phyloP scores from a whole-genome alignment of 1,139 yeast genomes.

The Saccharomyces uvarum region DNA sequence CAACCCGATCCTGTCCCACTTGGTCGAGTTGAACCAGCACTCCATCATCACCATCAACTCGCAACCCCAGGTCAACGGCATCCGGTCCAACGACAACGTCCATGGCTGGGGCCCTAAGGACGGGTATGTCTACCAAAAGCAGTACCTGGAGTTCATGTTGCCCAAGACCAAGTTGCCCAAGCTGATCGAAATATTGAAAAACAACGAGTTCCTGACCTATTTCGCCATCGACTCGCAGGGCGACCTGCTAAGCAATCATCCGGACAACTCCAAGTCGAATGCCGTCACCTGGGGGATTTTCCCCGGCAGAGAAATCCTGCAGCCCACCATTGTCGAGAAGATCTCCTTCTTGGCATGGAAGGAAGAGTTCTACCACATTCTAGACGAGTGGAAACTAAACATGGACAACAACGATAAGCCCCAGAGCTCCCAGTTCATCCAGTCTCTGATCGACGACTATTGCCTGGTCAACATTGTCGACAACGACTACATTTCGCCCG shows the following conservation, averaged over 20 bases:
- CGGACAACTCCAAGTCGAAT: constrained; percentile 65
- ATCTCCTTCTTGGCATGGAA: constrained; percentile 91
- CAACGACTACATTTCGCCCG: constrained; percentile 54
- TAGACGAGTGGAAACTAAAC: constrained; percentile 71
- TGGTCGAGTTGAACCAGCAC: constrained; percentile 54
- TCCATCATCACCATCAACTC: constrained; percentile 83
- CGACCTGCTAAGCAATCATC: constrained; percentile 54
- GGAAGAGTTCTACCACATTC: constrained; percentile 82
- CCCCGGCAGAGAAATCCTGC: constrained; percentile 85
- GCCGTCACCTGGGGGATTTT: constrained; percentile 98
- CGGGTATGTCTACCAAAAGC: constrained; percentile 90
- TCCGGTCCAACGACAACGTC: constrained; percentile 57
- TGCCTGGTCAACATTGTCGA: constrained; percentile 84
- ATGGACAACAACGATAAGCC: constrained; percentile 35
- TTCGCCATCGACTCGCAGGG: constrained; percentile 64
- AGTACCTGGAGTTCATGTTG: constrained; percentile 76
- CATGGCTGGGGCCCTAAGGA: constrained; percentile 95
- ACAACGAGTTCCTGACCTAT: constrained; percentile 54
- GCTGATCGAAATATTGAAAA: constrained; percentile 37
- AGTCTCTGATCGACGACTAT: constrained; percentile 48
- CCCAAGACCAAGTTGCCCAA: constrained; percentile 41
- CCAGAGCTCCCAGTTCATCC: constrained; percentile 39
- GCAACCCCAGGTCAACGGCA: constrained; percentile 88
- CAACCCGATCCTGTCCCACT: constrained; percentile 49
- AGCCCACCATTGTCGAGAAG: constrained; percentile 89